Evolutionary conservation across 2,329 filamentous ascomycete genomes (phyloP).

Genomic region (Shiraia bambusicola): DNA sequence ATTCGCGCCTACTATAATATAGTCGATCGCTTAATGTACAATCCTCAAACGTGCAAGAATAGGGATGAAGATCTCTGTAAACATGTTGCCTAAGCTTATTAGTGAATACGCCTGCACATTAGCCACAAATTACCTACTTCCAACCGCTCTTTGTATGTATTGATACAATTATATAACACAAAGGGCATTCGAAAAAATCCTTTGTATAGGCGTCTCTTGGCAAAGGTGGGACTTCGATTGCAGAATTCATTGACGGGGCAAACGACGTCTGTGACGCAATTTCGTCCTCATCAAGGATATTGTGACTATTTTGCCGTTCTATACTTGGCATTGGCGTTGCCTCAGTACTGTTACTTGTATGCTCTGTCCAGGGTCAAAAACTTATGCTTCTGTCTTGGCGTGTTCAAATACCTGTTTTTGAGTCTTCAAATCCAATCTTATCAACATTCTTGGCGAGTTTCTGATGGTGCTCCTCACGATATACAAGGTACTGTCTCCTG

Average conservation of each 20-base stretch:
- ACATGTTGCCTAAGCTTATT: conserved; percentile 18
- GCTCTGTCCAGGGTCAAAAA: neutral
- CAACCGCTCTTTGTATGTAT: conserved; percentile 18
- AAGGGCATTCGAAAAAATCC: conserved; percentile 35
- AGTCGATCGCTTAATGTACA: conserved; percentile 24
- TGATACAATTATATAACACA: conserved; percentile 30
- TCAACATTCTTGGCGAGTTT: conserved; percentile 30
- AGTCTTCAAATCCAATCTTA: conserved; percentile 18
- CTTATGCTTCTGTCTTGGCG: conserved; percentile 9
- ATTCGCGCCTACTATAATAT: conserved; percentile 8
- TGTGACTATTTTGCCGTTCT: conserved; percentile 3
- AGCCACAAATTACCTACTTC: conserved; percentile 16
- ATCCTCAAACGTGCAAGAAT: conserved; percentile 25
- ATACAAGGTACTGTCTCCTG: conserved; percentile 36
- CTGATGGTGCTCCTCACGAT: conserved; percentile 35
- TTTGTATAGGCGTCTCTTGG: conserved; percentile 22
- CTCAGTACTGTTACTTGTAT: conserved; percentile 9
- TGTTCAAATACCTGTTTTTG: conserved; percentile 18
- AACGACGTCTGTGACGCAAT: conserved; percentile 31
- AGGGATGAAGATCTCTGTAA: conserved; percentile 27
- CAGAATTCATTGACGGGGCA: conserved; percentile 22
- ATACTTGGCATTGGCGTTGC: conserved; percentile 13
- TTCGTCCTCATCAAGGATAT: conserved; percentile 16
- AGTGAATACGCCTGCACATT: neutral
- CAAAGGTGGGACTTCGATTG: conserved; percentile 24